These are phyloP conservation scores for Rhodosporidiobolus odoratus DNA, from an alignment of 768 basidiomycete genomes.

Conservation along the genomic window DNA sequence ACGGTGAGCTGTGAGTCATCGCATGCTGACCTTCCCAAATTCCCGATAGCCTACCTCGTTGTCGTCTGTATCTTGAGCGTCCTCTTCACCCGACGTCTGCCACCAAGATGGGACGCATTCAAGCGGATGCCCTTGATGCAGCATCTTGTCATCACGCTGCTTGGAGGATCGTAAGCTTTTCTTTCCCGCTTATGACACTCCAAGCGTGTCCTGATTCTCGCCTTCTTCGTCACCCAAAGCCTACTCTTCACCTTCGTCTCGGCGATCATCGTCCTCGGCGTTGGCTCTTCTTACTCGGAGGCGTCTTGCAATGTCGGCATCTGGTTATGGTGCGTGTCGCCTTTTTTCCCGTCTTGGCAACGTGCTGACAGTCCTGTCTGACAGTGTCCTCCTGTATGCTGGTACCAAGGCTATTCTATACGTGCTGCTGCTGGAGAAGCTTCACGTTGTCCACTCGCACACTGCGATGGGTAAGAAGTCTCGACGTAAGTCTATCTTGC, in stretches of 20 bases:
- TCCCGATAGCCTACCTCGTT: conserved; percentile 20
- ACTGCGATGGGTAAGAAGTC: not conserved
- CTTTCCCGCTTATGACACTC: not conserved
- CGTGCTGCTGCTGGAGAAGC: conserved; percentile 35
- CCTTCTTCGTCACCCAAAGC: not conserved
- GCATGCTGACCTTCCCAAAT: not conserved
- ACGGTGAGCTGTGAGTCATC: too few relatives aligned
- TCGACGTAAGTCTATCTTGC: not conserved
- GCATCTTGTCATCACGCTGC: conserved; percentile 18
- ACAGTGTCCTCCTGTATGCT: conserved; percentile 33
- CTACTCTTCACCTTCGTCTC: conserved; percentile 26
- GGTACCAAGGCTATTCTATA: conserved; percentile 32
- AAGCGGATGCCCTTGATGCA: conserved; percentile 19
- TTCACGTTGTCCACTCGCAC: conserved; percentile 26
- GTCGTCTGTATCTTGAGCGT: conserved; percentile 14
- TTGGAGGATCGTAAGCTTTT: conserved; percentile 21
- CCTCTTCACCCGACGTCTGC: conserved; percentile 8
- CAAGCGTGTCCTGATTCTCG: too few relatives aligned
- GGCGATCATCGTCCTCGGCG: conserved; percentile 35
- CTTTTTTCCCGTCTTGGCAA: not conserved
- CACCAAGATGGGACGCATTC: conserved; percentile 10
- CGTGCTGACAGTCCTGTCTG: not conserved
- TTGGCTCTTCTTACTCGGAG: conserved; percentile 16
- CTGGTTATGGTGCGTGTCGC: conserved; percentile 30
- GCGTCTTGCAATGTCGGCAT: conserved; percentile 33